Evolutionary conservation across 2,329 filamentous ascomycete genomes (phyloP).

Genomic region (Fusarium metavorans): DNA sequence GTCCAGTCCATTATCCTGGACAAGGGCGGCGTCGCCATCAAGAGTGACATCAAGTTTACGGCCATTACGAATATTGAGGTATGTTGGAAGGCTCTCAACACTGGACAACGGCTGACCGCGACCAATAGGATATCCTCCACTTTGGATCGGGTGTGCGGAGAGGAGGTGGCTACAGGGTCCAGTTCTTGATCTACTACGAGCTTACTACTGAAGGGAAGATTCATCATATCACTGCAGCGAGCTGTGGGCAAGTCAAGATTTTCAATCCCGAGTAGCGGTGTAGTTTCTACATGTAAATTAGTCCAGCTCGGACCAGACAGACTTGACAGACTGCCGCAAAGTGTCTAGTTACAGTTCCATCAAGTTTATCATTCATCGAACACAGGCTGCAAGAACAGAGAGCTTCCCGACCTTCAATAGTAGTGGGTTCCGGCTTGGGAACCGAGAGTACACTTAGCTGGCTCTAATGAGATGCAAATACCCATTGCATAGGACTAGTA

Average conservation of each 20-base stretch:
- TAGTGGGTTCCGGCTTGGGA: not conserved
- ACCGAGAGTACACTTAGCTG: not conserved
- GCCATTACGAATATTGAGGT: not conserved
- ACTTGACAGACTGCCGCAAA: not conserved
- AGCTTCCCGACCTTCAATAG: not conserved
- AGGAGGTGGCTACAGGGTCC: not conserved
- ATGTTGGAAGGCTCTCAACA: not conserved
- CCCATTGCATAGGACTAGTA: not conserved
- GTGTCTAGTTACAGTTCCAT: not conserved
- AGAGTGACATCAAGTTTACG: not conserved
- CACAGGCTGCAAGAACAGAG: not conserved
- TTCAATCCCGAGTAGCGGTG: not conserved
- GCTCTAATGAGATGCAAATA: not conserved
- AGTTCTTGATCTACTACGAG: slow-evolving; percentile 1
- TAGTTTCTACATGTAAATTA: not conserved
- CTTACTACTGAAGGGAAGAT: not conserved
- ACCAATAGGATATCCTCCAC: not conserved
- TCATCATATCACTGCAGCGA: not conserved
- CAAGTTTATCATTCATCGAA: not conserved
- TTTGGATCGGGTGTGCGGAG: not conserved
- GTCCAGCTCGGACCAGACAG: not conserved
- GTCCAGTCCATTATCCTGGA: not conserved
- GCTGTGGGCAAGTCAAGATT: not conserved
- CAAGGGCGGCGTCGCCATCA: not conserved
- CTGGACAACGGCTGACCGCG: not conserved